These are phyloP conservation scores for Corynespora cassiicola DNA, from an alignment of 2,329 filamentous ascomycete species.

Conservation along the genomic window DNA sequence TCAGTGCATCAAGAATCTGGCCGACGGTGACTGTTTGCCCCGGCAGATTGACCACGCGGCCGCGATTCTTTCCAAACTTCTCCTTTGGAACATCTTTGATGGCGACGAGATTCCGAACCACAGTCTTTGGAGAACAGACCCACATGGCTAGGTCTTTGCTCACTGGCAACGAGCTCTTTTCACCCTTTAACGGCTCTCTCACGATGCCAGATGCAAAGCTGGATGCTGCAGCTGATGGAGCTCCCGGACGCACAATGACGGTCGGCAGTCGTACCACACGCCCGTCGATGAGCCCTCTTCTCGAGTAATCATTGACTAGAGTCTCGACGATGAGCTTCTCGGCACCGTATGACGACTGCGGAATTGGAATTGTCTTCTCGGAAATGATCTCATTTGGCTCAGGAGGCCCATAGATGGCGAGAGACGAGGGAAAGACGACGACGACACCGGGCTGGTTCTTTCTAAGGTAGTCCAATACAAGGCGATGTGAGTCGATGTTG, in stretches of 20 bases:
- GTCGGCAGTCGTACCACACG: slow-evolving; percentile 65
- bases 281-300: slow-evolving; percentile 62
- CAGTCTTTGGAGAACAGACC: slow-evolving; percentile 61
- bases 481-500: slow-evolving; percentile 63
- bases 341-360: slow-evolving; percentile 65
- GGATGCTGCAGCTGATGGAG: slow-evolving; percentile 63
- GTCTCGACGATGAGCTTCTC: slow-evolving; percentile 66
- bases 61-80: slow-evolving; percentile 49
- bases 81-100: slow-evolving; percentile 56
- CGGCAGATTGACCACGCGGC: slow-evolving; percentile 57
- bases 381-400: slow-evolving; percentile 42
- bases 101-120: slow-evolving; percentile 59
- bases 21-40: slow-evolving; percentile 58
- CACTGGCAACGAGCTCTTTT: slow-evolving; percentile 56
- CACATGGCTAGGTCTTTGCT: slow-evolving; percentile 57
- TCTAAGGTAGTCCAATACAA: slow-evolving; percentile 57
- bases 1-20: slow-evolving; percentile 61
- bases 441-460: slow-evolving; percentile 56
- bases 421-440: slow-evolving; percentile 64
- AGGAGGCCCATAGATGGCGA: slow-evolving; percentile 63
- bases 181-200: slow-evolving; percentile 64
- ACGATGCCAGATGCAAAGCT: slow-evolving; percentile 69
- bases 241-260: slow-evolving; percentile 64
- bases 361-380: slow-evolving; percentile 56
- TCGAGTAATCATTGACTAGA: slow-evolving; percentile 65